phyloP scores from a whole-genome alignment of 345 rosid genomes.

The Passiflora organensis region DNA sequence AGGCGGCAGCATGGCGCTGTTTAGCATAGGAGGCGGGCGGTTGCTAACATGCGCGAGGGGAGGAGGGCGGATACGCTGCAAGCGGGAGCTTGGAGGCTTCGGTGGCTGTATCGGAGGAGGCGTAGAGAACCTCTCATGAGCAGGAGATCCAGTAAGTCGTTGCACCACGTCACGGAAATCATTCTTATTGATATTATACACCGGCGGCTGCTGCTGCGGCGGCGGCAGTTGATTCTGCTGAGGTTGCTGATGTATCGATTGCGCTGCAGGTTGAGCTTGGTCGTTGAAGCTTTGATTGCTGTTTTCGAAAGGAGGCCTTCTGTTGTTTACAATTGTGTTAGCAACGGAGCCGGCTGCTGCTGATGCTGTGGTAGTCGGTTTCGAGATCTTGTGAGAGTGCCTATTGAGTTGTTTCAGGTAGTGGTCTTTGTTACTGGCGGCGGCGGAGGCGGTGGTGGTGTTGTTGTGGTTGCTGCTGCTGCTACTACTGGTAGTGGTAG shows the following conservation, averaged over 20 bases:
- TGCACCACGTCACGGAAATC: conserved; percentile 94
- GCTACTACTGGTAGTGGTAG: conserved; percentile 29
- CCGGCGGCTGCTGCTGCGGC: conserved; percentile 56
- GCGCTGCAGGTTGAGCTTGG: not conserved
- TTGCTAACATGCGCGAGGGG: conserved; percentile 63
- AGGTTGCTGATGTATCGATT: conserved; percentile 18
- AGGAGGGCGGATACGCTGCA: conserved; percentile 92
- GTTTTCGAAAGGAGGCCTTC: conserved; percentile 39
- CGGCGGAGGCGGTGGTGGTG: conserved; percentile 15
- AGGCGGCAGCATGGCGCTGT: conserved; percentile 24
- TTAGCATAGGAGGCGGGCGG: conserved; percentile 58
- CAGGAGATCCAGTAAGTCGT: conserved; percentile 87
- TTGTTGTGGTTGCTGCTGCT: conserved; percentile 10
- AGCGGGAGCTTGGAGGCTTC: conserved; percentile 70
- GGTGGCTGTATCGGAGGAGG: conserved; percentile 75
- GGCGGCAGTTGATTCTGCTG: conserved; percentile 28
- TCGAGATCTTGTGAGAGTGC: conserved; percentile 81
- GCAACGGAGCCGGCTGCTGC: conserved; percentile 1
- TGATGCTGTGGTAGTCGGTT: conserved; percentile 36
- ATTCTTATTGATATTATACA: conserved; percentile 85
- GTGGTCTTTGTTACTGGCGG: conserved; percentile 4
- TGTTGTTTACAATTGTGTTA: not conserved
- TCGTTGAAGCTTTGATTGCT: not conserved
- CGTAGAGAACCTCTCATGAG: conserved; percentile 66
- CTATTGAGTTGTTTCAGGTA: conserved; percentile 66